Conservation (phyloP, 108 stramenopile genomes). For the Cylindrotheca fusiformis region DNA sequence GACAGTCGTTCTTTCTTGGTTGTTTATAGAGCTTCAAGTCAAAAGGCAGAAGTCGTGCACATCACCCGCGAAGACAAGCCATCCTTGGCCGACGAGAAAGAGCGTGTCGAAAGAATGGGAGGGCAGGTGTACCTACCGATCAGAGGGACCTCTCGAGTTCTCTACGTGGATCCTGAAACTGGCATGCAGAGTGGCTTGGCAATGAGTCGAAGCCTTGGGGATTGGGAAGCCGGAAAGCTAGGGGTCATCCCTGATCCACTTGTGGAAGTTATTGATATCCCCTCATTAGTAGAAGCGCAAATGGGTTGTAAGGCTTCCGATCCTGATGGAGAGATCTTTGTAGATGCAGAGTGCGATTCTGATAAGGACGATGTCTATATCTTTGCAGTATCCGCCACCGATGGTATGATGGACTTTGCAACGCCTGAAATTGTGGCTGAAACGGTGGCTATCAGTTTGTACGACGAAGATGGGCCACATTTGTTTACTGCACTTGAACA, state of each 20-base stretch:
- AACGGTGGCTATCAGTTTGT: slow-evolving; percentile 55
- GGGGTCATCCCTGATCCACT: slow-evolving; percentile 81
- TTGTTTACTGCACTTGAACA: slow-evolving; percentile 65
- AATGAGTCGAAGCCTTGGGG: slow-evolving; percentile 76
- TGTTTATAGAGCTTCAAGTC: slow-evolving; percentile 37
- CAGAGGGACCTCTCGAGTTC: slow-evolving; percentile 58
- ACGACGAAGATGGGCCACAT: slow-evolving; percentile 47
- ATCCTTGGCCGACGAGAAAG: slow-evolving; percentile 55
- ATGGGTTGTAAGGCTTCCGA: not conserved
- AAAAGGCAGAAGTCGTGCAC: slow-evolving; percentile 48
- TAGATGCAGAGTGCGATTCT: not conserved
- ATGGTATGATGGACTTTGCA: slow-evolving; percentile 75
- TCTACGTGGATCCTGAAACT: slow-evolving; percentile 69
- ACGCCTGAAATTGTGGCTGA: slow-evolving; percentile 48
- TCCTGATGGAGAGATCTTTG: not conserved
- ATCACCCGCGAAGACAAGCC: slow-evolving; percentile 77
- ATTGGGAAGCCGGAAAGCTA: slow-evolving; percentile 68
- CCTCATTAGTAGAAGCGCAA: slow-evolving; percentile 14
- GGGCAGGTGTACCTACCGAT: slow-evolving; percentile 59
- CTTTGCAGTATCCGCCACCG: slow-evolving; percentile 79
- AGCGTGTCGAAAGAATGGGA: slow-evolving; percentile 66
- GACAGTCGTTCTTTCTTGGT: slow-evolving; percentile 74
- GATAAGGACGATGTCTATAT: slow-evolving; percentile 51
- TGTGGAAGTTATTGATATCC: slow-evolving; percentile 67
- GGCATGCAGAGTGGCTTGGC: slow-evolving; percentile 72